Evolutionary conservation across 345 rosid species (phyloP).

Genomic region (Dimocarpus longan): DNA sequence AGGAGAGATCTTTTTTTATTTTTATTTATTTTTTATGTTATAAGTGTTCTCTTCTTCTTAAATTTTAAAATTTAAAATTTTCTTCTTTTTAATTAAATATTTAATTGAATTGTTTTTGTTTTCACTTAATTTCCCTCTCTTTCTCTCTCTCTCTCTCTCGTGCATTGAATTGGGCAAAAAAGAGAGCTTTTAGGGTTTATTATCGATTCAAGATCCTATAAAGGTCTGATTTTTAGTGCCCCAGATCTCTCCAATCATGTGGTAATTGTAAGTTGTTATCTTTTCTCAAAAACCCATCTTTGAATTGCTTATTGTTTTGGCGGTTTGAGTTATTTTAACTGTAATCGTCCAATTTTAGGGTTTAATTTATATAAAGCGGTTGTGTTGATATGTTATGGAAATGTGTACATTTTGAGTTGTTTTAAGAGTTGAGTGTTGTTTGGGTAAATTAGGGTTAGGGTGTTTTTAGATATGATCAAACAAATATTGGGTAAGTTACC

Average conservation of each 20-base stretch:
- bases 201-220: conserved; percentile 22
- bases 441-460: conserved; percentile 16
- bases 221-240: conserved; percentile 21
- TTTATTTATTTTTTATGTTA: too few species aligned
- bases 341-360: background rate
- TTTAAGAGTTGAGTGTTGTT: conserved; percentile 24
- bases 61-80: background rate
- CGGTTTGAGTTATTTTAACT: conserved; percentile 9
- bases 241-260: conserved; percentile 28
- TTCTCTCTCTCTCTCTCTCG: background rate
- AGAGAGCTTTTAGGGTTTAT: conserved; percentile 44
- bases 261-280: conserved; percentile 33
- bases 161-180: conserved; percentile 27
- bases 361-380: background rate
- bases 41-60: background rate
- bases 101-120: background rate
- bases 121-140: background rate
- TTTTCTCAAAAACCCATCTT: conserved; percentile 2
- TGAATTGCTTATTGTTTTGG: conserved; percentile 3
- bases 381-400: conserved; percentile 10
- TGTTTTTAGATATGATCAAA: conserved; percentile 61
- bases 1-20: background rate
- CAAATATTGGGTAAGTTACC: conserved; percentile 81
- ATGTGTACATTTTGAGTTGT: conserved; percentile 24
- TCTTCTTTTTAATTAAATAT: background rate